Conservation (phyloP, 2,329 filamentous ascomycete genomes). For the Xylariaceae sp. region DNA sequence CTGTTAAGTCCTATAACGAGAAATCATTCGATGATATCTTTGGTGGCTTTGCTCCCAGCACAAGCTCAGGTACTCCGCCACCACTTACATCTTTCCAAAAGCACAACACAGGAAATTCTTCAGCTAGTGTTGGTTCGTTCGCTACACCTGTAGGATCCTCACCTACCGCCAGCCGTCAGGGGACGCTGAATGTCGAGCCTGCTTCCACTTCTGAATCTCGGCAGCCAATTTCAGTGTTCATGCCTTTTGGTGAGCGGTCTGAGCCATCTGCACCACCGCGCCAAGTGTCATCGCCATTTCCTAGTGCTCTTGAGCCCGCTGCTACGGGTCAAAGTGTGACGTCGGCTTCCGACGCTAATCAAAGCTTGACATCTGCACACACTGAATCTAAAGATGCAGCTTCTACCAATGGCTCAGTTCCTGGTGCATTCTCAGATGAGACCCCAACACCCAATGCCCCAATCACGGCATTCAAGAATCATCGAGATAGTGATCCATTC, state of each 20-base stretch:
- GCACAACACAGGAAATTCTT: conserved; percentile 64
- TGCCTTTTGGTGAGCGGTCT: conserved; percentile 71
- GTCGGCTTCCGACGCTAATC: conserved; percentile 44
- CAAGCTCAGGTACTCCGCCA: conserved; percentile 51
- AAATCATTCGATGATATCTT: conserved; percentile 88
- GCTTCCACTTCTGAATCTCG: conserved; percentile 74
- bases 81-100: conserved; percentile 67
- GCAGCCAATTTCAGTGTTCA: conserved; percentile 78
- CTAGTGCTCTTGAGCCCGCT: conserved; percentile 48
- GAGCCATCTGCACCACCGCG: conserved; percentile 80
- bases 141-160: conserved; percentile 64
- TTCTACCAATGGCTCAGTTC: conserved; percentile 48
- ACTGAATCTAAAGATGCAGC: conserved; percentile 35
- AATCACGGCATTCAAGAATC: conserved; percentile 38
- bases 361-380: conserved; percentile 38
- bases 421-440: conserved; percentile 61
- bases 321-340: conserved; percentile 46
- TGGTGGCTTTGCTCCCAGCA: conserved; percentile 65
- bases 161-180: conserved; percentile 68
- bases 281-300: conserved; percentile 74
- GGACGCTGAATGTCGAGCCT: conserved; percentile 63
- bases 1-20: conserved; percentile 57
- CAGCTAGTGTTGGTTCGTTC: conserved; percentile 58
- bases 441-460: conserved; percentile 36
- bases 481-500: conserved; percentile 57